phyloP scores from a whole-genome alignment of 2,329 filamentous ascomycete species.

The Harringtonia aguacate region DNA sequence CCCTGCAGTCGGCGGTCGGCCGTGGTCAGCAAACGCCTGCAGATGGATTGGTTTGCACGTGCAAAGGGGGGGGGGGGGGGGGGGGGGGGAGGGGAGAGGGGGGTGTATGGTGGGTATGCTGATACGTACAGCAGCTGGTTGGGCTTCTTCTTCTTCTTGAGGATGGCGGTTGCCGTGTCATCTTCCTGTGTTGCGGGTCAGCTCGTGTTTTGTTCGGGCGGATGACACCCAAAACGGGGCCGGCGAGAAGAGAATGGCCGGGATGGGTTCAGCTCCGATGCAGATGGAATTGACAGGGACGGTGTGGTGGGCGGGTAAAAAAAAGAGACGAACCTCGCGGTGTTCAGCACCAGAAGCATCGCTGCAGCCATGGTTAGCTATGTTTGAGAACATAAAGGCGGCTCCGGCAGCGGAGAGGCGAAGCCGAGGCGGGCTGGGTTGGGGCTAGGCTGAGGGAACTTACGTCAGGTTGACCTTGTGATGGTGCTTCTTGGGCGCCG shows the following conservation, averaged over 20 bases:
- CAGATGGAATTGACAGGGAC: slow-evolving; percentile 19
- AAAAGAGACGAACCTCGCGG: slow-evolving; percentile 55
- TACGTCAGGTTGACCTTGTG: slow-evolving; percentile 78
- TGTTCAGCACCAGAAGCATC: slow-evolving; percentile 82
- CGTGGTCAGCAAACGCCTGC: no score
- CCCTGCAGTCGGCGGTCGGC: slow-evolving; percentile 54
- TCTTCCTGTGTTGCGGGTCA: slow-evolving; percentile 50
- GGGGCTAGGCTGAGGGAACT: slow-evolving; percentile 22
- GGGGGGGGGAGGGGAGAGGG: neutral
- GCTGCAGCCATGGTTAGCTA: no score
- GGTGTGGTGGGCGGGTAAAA: slow-evolving; percentile 14
- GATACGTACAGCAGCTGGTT: slow-evolving; percentile 81
- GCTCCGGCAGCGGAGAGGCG: neutral
- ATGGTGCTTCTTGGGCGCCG: slow-evolving; percentile 45
- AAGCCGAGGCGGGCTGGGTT: neutral
- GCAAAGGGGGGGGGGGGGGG: no score
- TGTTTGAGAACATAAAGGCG: slow-evolving; percentile 21
- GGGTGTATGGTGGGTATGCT: no score
- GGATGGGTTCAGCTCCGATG: no score
- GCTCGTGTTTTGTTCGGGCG: neutral
- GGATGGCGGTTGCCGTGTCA: slow-evolving; percentile 87
- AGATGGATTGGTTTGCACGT: no score
- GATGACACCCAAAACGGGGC: no score
- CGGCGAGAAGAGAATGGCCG: no score
- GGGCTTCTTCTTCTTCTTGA: slow-evolving; percentile 99